These are phyloP conservation scores for Diplodia corticola DNA, from an alignment of 2,329 filamentous ascomycete genomes.

Conservation along the genomic window DNA sequence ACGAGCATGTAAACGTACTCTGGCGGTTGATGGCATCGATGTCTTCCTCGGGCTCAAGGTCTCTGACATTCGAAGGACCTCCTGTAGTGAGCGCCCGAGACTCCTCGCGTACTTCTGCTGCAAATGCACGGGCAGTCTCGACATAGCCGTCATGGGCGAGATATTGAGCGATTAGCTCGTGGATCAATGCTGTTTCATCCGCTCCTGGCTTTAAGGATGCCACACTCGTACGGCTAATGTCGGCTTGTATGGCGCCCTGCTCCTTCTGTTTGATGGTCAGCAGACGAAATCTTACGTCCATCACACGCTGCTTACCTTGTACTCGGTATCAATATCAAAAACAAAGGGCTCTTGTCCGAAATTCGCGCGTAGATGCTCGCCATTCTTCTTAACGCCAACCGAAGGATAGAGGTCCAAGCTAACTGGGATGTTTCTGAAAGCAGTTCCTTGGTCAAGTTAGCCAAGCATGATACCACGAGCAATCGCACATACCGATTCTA, in stretches of 20 bases:
- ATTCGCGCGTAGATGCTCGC: slow-evolving; percentile 60
- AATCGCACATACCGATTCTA: slow-evolving; percentile 50
- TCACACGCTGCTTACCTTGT: slow-evolving; percentile 65
- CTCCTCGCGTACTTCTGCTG: slow-evolving; percentile 74
- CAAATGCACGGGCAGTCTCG: slow-evolving; percentile 86
- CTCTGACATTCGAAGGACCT: slow-evolving; percentile 47
- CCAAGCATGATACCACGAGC: neutral
- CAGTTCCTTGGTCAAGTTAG: slow-evolving; percentile 56
- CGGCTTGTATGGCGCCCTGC: slow-evolving; percentile 57
- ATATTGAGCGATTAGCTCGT: slow-evolving; percentile 83
- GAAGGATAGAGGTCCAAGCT: slow-evolving; percentile 65
- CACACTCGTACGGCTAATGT: slow-evolving; percentile 63
- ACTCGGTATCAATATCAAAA: slow-evolving; percentile 86
- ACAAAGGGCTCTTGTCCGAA: slow-evolving; percentile 74
- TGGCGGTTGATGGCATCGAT: slow-evolving; percentile 84
- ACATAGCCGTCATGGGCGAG: slow-evolving; percentile 94
- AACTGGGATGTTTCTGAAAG: slow-evolving; percentile 63
- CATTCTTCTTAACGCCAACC: slow-evolving; percentile 66
- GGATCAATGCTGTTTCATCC: slow-evolving; percentile 75
- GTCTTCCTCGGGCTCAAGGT: slow-evolving; percentile 73
- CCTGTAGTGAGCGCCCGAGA: slow-evolving; percentile 67
- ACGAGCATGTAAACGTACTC: slow-evolving; percentile 55
- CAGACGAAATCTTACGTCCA: slow-evolving; percentile 29
- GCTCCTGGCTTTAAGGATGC: slow-evolving; percentile 62
- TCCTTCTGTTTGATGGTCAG: slow-evolving; percentile 53